These are phyloP conservation scores for Yamadazyma atlantica DNA, from an alignment of 1,139 yeast species.

Conservation along the genomic window DNA sequence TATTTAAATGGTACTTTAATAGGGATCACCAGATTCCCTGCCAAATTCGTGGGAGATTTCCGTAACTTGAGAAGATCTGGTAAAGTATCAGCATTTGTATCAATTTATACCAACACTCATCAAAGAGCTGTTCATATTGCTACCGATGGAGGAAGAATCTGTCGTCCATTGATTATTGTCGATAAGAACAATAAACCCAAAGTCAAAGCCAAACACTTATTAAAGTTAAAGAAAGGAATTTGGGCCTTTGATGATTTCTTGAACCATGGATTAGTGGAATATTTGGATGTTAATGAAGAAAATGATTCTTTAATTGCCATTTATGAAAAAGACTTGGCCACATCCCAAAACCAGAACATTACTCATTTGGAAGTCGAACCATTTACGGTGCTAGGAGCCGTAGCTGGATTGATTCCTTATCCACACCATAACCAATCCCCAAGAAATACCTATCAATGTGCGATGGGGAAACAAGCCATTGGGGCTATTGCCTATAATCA, in stretches of 20 bases:
- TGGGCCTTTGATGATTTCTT: conserved; percentile 90
- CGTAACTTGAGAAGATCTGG: conserved; percentile 83
- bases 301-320: conserved; percentile 92
- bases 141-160: conserved; percentile 97
- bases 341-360: conserved; percentile 28
- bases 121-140: conserved; percentile 95
- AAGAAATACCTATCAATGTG: conserved; percentile 98
- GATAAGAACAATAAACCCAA: conserved; percentile 62
- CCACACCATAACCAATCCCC: conserved; percentile 99
- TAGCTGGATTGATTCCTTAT: conserved; percentile 98
- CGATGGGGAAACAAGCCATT: conserved; percentile 99
- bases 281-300: conserved; percentile 96
- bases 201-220: conserved; percentile 71
- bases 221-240: conserved; percentile 60
- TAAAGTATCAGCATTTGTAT: conserved; percentile 83
- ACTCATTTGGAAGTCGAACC: conserved; percentile 97
- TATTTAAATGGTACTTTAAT: conserved; percentile 91
- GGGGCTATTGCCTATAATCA: conserved; percentile 99
- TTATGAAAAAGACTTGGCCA: conserved; percentile 59
- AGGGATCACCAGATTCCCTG: conserved; percentile 87
- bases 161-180: conserved; percentile 93
- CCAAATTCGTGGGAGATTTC: conserved; percentile 74
- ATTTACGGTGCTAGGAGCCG: conserved; percentile 95
- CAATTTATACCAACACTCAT: conserved; percentile 85
- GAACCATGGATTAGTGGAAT: conserved; percentile 84